phyloP scores from a whole-genome alignment of 2,329 filamentous ascomycete species.

The Colletotrichum incanum region DNA sequence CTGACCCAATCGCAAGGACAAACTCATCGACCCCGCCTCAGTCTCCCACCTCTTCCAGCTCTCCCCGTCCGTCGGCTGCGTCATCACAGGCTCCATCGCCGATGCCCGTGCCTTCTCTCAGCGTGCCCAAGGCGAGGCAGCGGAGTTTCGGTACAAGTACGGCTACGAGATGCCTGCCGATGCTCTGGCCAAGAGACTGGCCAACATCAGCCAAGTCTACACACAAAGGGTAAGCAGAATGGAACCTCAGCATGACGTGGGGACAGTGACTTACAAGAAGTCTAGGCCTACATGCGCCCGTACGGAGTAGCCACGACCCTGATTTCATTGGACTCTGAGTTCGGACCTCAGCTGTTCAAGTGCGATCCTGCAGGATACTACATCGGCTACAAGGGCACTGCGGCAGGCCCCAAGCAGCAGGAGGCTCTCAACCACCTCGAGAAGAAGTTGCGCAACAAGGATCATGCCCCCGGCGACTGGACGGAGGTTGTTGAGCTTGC shows the following conservation, averaged over 20 bases:
- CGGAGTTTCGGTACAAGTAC: conserved; percentile 98
- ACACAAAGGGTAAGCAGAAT: conserved; percentile 83
- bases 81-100: conserved; percentile 98
- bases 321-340: conserved; percentile 93
- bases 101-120: conserved; percentile 95
- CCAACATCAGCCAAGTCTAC: conserved; percentile 99
- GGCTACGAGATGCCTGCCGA: conserved; percentile 99
- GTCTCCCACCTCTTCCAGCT: conserved; percentile 98
- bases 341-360: conserved; percentile 96
- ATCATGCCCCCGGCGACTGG: conserved; percentile 91
- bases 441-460: conserved; percentile 99
- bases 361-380: conserved; percentile 99
- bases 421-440: conserved; percentile 98
- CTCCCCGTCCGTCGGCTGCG: conserved; percentile 95
- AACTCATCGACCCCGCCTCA: conserved; percentile 97
- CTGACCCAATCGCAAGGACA: conserved; percentile 78
- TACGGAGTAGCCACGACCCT: conserved; percentile 96
- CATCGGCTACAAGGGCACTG: conserved; percentile 97
- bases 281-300: conserved; percentile 93
- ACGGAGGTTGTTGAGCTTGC: conserved; percentile 98
- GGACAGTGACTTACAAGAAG: conserved; percentile 44
- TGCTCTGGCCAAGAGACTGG: conserved; percentile 94
- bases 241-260: background rate
- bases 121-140: conserved; percentile 94
- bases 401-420: conserved; percentile 97